phyloP scores from a whole-genome alignment of 768 basidiomycete species.

The Gloeopeniophorella convolvens region DNA sequence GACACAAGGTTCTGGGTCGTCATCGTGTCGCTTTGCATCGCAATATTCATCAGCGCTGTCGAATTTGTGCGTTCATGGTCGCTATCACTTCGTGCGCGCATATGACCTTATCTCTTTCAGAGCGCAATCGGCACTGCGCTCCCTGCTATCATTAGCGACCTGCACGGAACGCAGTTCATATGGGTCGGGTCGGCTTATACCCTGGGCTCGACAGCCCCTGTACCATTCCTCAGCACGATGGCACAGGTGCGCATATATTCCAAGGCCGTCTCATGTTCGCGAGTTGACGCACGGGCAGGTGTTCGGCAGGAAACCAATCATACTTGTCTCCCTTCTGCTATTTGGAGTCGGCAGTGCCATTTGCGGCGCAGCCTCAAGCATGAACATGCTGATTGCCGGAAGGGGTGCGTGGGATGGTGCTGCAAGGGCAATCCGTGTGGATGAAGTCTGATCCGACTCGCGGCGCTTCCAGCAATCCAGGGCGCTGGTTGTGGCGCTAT shows the following conservation, averaged over 20 bases:
- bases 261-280: no score
- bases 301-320: conserved; percentile 25
- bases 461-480: conserved; percentile 20
- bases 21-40: no score
- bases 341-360: conserved; percentile 30
- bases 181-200: conserved; percentile 21
- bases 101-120: no score
- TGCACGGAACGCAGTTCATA: conserved; percentile 20
- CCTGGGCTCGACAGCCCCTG: conserved; percentile 20
- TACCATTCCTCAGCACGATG: conserved; percentile 21
- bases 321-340: conserved; percentile 21
- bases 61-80: no score
- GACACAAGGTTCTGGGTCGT: no score
- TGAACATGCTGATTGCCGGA: conserved; percentile 30
- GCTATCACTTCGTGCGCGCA: no score
- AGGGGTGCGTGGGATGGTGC: no score
- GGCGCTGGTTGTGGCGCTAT: conserved; percentile 26
- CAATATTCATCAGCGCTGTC: no score
- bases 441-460: no score
- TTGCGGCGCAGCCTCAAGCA: conserved; percentile 28
- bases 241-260: conserved; percentile 7
- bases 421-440: no score
- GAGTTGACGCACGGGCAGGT: conserved; percentile 7
- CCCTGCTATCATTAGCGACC: conserved; percentile 25
- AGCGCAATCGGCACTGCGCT: conserved; percentile 24